Evolutionary conservation across 2,329 filamentous ascomycete species (phyloP), one percentile per base, ranked within the genome.

Genomic region (Emericellopsis atlantica): DNA sequence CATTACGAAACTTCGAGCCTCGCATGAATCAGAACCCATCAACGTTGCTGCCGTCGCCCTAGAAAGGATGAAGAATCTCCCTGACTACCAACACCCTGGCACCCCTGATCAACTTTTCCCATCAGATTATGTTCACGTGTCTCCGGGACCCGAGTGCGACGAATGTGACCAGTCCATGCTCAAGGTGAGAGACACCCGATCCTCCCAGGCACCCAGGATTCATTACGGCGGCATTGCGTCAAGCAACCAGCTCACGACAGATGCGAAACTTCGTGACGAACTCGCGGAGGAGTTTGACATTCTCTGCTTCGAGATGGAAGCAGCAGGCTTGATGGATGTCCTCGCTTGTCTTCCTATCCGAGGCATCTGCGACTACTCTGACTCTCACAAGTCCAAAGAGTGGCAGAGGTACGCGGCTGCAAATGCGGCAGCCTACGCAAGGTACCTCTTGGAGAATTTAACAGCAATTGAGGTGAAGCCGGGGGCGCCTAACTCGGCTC

Each of bases 321-420:
- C 50, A 0, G 54, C 54, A 2, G 54, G 54, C 1, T 29, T 55
- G 1, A 47, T 47, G 41, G 45, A 48, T 9, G 42, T 42, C 1
- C 45, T 58, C 4, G 52, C 52, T 1, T 62, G 55, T 29, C 38
- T 63, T 2, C 48, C 56, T 0, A 58, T 65, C 15, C 51, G 58
- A 5, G 60, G 59, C 1, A 57, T 64, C 3, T 64, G 54, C 32
- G 56, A 61, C 37, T 64, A 63, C 40, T 53, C 58, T 4, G 61
- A 66, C 44, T 55, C 50, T 0, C 59, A 64, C 44, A 65, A 64
- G 43, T 54, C 50, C 34, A 54, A 65, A 7, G 16, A 22, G 16
- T 64, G 59, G 61, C 55, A 61, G 29, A 12, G 11, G 1, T 62
- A 61, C 43, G 61, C 62, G 0, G 58, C 62, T 0, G 49, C 47